Percentiles rank a stretch among this genome's conserved stretches.
phyloP scores from a whole-genome alignment of 495 filamentous ascomycete species.

The Neurospora sp. region DNA sequence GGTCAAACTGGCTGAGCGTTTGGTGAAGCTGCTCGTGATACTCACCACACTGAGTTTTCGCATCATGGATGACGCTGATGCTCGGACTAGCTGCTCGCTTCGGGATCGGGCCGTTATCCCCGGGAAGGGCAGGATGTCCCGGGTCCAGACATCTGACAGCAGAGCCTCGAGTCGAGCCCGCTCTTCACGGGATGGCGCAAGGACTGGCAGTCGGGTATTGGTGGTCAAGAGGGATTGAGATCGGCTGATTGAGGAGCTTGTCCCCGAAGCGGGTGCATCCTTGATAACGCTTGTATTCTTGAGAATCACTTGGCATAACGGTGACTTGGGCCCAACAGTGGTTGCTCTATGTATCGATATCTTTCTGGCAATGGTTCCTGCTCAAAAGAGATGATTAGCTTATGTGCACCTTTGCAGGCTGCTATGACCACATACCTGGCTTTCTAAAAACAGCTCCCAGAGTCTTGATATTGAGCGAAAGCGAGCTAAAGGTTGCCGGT shows the following conservation, averaged over 20 bases:
- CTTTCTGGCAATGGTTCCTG: constrained; percentile 59
- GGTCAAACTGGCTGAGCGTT: constrained; percentile 37
- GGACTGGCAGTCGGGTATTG: constrained; percentile 46
- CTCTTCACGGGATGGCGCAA: constrained; percentile 62
- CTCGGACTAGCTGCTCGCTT: constrained; percentile 55
- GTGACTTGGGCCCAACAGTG: constrained; percentile 51
- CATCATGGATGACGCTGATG: constrained; percentile 69
- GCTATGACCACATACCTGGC: constrained; percentile 30
- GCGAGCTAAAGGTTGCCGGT: constrained; percentile 43
- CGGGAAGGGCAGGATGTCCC: constrained; percentile 74
- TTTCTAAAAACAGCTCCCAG: constrained; percentile 64
- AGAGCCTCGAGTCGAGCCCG: constrained; percentile 66
- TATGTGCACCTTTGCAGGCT: no score
- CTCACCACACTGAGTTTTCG: constrained; percentile 70
- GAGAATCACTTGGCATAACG: constrained; percentile 68
- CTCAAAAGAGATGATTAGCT: constrained; percentile 4
- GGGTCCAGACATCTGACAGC: constrained; percentile 74
- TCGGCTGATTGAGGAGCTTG: constrained; percentile 47
- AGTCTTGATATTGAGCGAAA: constrained; percentile 60
- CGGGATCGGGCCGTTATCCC: constrained; percentile 59
- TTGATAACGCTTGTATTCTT: constrained; percentile 74
- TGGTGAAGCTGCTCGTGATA: constrained; percentile 53
- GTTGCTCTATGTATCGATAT: constrained; percentile 73
- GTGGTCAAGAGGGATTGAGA: constrained; percentile 63
- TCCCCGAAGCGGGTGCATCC: constrained; percentile 29